Conservation (phyloP, 805 yeast genomes). For the Metschnikowia rubicola region DNA sequence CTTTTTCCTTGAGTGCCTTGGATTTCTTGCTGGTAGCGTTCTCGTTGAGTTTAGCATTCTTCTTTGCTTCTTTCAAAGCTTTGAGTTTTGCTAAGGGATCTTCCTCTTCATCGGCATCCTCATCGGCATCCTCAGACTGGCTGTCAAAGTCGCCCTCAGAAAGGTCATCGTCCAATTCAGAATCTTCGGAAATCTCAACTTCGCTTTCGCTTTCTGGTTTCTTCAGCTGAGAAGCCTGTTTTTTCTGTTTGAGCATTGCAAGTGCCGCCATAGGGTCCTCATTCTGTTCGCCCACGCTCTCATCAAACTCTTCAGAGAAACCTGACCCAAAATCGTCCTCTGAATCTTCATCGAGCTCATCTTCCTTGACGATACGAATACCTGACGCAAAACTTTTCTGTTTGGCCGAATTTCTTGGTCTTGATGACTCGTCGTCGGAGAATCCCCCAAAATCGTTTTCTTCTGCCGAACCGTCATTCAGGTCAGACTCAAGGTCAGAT, state of each 20-base stretch:
- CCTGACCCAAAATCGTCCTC: conserved; percentile 10
- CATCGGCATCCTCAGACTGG: conserved; percentile 13
- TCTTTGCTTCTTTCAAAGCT: conserved; percentile 15
- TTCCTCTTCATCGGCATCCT: conserved; percentile 15
- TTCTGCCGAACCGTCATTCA: background rate
- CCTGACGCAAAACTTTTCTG: background rate
- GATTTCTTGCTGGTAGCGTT: conserved; percentile 17
- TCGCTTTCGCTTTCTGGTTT: background rate
- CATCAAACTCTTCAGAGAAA: conserved; percentile 35
- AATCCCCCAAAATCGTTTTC: conserved; percentile 2
- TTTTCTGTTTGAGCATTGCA: conserved; percentile 14
- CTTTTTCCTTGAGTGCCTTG: conserved; percentile 6
- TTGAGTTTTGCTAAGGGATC: conserved; percentile 28
- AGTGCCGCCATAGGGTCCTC: conserved; percentile 26
- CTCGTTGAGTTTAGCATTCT: conserved; percentile 12
- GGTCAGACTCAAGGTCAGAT: conserved; percentile 8
- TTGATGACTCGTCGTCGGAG: background rate
- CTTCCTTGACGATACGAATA: conserved; percentile 15
- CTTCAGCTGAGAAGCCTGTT: background rate
- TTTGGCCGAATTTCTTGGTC: background rate
- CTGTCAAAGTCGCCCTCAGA: conserved; percentile 14
- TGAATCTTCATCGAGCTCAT: conserved; percentile 18
- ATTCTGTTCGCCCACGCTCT: background rate
- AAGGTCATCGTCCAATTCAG: conserved; percentile 6
- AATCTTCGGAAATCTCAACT: conserved; percentile 10